phyloP scores from a whole-genome alignment of 768 basidiomycete genomes.

The Lactarius akahatsu region DNA sequence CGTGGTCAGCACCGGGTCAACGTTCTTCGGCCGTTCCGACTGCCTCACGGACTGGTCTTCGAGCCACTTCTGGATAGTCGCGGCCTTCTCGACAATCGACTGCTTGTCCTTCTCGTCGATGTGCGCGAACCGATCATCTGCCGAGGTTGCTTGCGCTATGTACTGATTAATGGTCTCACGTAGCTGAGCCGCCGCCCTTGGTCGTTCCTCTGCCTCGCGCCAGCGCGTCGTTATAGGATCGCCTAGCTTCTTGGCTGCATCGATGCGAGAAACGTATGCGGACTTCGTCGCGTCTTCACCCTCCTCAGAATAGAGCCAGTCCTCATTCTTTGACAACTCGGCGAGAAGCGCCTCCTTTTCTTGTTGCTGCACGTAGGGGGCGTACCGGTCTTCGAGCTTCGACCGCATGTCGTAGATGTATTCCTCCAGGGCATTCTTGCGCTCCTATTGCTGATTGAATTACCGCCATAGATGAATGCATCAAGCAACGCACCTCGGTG shows the following conservation, averaged over 20 bases:
- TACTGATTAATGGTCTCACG: slow-evolving; percentile 89
- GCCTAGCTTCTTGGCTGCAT: slow-evolving; percentile 79
- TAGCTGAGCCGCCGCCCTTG: slow-evolving; percentile 65
- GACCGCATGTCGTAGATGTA: slow-evolving; percentile 94
- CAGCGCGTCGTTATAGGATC: slow-evolving; percentile 84
- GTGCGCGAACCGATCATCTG: slow-evolving; percentile 85
- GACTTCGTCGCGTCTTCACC: slow-evolving; percentile 95
- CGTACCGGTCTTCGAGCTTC: slow-evolving; percentile 89
- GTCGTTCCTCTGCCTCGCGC: slow-evolving; percentile 81
- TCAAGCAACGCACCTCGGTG: slow-evolving; percentile 70
- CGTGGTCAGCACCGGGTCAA: slow-evolving; percentile 77
- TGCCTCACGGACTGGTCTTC: slow-evolving; percentile 89
- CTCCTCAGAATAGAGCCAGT: slow-evolving; percentile 97
- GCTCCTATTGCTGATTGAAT: slow-evolving; percentile 56
- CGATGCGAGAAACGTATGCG: slow-evolving; percentile 83
- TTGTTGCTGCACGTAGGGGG: slow-evolving; percentile 62
- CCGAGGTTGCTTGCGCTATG: slow-evolving; percentile 75
- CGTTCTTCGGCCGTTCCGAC: slow-evolving; percentile 85
- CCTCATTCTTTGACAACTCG: slow-evolving; percentile 77
- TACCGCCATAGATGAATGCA: slow-evolving; percentile 9
- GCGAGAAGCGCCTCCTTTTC: slow-evolving; percentile 79
- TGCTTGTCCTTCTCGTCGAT: slow-evolving; percentile 89
- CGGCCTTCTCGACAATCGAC: slow-evolving; percentile 83
- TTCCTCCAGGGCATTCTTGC: slow-evolving; percentile 98
- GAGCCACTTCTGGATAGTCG: slow-evolving; percentile 91